Percentiles rank a stretch among this genome's conserved stretches.
phyloP scores from a whole-genome alignment of 108 stramenopile species.

The Aurantiochytrium sp. region DNA sequence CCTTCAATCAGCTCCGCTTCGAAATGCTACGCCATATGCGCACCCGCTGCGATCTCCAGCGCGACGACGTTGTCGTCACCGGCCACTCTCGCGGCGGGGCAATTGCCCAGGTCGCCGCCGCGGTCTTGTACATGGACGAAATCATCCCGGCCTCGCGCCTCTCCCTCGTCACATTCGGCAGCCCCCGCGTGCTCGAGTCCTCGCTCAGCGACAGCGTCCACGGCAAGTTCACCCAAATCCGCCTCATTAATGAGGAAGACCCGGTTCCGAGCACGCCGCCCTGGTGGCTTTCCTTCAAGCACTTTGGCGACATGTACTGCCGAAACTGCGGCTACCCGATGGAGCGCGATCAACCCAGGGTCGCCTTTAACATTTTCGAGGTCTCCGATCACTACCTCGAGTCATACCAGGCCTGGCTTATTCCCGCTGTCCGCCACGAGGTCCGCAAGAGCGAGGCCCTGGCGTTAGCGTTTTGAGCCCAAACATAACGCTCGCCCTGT shows the following conservation, averaged over 20 bases:
- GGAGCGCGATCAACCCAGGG: not conserved
- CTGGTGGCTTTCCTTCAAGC: not conserved
- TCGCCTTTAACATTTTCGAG: not conserved
- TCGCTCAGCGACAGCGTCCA: not conserved
- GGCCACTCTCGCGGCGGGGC: conserved; percentile 5
- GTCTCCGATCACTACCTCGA: not conserved
- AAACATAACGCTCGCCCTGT: too few relatives aligned
- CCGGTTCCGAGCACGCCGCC: not conserved
- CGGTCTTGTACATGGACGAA: not conserved
- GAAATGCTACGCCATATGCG: not conserved
- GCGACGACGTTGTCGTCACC: not conserved
- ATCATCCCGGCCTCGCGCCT: not conserved
- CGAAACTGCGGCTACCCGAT: not conserved
- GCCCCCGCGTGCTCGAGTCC: not conserved
- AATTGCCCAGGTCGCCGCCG: not conserved
- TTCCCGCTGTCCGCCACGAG: not conserved
- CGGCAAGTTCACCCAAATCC: not conserved
- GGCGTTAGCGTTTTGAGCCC: too few relatives aligned
- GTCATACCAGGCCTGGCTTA: not conserved
- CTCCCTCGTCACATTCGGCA: not conserved
- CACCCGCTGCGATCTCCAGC: not conserved
- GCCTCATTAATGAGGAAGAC: not conserved
- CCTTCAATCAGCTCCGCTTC: not conserved
- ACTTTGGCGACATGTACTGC: not conserved
- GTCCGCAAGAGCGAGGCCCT: too few relatives aligned